A percentile compares a stretch with the other conserved stretches of the same genome.
Evolutionary conservation across 257 asterid species (phyloP).

Genomic region (Solanum phureja): DNA sequence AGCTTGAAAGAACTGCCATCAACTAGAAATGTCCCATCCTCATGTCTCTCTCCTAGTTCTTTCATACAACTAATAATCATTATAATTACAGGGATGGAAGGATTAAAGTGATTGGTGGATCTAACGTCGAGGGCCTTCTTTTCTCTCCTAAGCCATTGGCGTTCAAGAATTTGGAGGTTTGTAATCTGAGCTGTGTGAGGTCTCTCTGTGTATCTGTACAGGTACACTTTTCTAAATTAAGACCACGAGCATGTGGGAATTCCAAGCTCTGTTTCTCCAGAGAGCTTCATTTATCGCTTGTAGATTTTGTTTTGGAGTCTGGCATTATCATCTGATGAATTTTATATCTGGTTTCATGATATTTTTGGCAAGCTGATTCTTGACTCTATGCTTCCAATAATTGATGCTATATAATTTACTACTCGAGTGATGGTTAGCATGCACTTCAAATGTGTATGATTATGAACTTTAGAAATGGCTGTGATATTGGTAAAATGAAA

Average conservation of each 20-base stretch:
- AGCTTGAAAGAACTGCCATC: background rate
- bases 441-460: background rate
- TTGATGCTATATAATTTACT: background rate
- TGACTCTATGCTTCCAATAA: background rate
- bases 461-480: background rate
- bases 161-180: slow-evolving; percentile 85
- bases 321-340: background rate
- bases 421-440: background rate
- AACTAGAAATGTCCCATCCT: background rate
- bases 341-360: background rate
- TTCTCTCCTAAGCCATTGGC: slow-evolving; percentile 69
- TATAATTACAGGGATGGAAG: slow-evolving; percentile 72
- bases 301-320: background rate
- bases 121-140: slow-evolving; percentile 79
- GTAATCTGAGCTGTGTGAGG: slow-evolving; percentile 5
- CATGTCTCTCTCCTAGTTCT: background rate
- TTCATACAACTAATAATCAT: background rate
- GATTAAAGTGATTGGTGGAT: slow-evolving; percentile 86
- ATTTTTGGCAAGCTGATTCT: background rate
- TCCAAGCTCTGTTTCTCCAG: background rate
- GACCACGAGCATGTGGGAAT: background rate
- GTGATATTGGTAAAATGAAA: background rate
- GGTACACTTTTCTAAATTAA: background rate
- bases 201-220: background rate
- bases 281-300: background rate